Conservation (phyloP, 139 green algal genomes). For the Chlorella sp. region DNA sequence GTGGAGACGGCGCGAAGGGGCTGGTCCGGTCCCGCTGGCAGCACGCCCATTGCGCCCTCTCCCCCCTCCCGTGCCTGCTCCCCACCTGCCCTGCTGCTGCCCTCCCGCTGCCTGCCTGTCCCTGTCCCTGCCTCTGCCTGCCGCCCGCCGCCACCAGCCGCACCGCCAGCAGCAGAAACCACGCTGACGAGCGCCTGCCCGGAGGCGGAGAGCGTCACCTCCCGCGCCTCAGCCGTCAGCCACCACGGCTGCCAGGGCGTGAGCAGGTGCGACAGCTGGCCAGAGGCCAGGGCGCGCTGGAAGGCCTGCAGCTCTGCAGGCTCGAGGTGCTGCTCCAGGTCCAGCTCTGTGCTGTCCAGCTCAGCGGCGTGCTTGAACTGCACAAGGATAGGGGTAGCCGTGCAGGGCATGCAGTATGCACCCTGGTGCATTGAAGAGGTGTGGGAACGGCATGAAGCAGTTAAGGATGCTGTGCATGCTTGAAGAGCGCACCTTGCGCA, state of each 20-base stretch:
- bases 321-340: neutral
- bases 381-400: no score
- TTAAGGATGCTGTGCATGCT: no score
- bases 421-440: no score
- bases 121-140: no score
- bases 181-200: neutral
- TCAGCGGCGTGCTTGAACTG: no score
- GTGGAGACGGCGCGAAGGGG: conserved; percentile 29
- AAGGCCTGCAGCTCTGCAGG: conserved; percentile 2
- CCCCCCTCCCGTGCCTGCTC: neutral
- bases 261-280: neutral
- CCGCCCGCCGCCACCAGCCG: neutral
- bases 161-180: neutral
- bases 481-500: no score
- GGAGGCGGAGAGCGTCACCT: neutral
- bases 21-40: conserved; percentile 23
- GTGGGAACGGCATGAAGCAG: no score
- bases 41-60: neutral
- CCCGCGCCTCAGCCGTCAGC: neutral
- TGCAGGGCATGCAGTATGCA: no score
- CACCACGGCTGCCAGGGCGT: conserved; percentile 4
- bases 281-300: neutral
- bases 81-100: neutral
- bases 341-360: neutral
- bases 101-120: neutral